Base-by-base conservation (phyloP, 352 stramenopile species). In the Bremia lactucae region DNA sequence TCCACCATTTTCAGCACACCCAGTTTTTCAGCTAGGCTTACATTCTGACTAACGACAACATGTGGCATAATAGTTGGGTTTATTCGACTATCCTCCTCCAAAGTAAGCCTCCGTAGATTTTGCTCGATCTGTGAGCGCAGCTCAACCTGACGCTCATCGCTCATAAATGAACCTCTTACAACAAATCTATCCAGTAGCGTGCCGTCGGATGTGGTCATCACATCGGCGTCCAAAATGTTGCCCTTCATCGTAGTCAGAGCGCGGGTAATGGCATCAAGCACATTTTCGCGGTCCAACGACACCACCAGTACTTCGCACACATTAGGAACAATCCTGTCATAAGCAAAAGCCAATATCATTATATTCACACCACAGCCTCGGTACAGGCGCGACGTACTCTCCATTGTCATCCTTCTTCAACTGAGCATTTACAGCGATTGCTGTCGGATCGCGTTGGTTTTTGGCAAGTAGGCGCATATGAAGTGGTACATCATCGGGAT, bases 351-450 rank as follows among this genome's bases (percentile, higher is more conserved):
- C 1, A 46, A 19, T 52, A 16, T 43, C 36, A 52, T 38, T 39
- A 52, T 20, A 1, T 16, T n/a, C n/a, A 38, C 11, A 34, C 3
- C 18, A 16, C 39, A 41, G 25, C 14, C 19, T 26, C 13, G 35
- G 23, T 8, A 25, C 16, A 31, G 19, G n/a, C 21, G 34, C 19
- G 6, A 71, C 75, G 35, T 73, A 88, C 75, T 83, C 73, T 68
- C 78, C 79, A 40, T 91, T 78, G 55, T 91, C 79, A 50, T 91
- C 76, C 42, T 91, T 91, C 50, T 87, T 83, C 8, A 86, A 58
- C 42, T 92, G 79, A 1, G 74, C 76, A 29, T 85, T 88, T 22
- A 92, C 77, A 16, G 73, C 75, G 42, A 92, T 87, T 11, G 82
- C 79, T 14, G 81, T 81, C 4, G 79, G 79, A 45, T 81, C 72